Evolutionary conservation across 306 rosid genomes (phyloP), one percentile per base, ranked within the genome.

Genomic region (Inga leiocalycina): DNA sequence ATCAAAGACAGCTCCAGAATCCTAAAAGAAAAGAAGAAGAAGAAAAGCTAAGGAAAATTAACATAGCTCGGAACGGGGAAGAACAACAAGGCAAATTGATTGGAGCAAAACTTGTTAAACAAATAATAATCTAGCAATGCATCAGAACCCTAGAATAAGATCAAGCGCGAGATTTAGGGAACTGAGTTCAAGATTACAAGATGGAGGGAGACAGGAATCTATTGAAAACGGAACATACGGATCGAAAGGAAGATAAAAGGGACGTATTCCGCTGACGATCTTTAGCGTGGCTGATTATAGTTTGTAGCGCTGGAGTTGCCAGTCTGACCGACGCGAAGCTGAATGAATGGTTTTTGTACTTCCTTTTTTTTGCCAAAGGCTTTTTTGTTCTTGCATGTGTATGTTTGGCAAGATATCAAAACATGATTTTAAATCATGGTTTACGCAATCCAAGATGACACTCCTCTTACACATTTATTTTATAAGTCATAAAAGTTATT

Each of bases 61-160:
- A 54, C 14, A 30, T 20, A 15, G 9, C 35, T 8, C 35, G 35
- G 8, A 11, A 44, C 4, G 24, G 6, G 10, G 57, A 15, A 15
- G 24, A 24, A 30, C 34, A 32, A 4, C 13, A 37, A 79, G 17
- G 30, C 37, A 82, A 77, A 20, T 79, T 44, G 78, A 87, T 35
- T 62, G 27, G 44, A 81, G 73, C 64, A 46, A 34, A 22, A 27
- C 8, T 69, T 43, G 57, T 52, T 37, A 46, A 75, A 61, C 48
- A 43, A 32, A 35, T 39, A 44, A 81, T 46, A 16, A 61, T 78
- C 78, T 24, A n/a, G 70, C 24, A 57, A 45, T 35, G 57, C 13
- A 15, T 81, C 6, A 80, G 70, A 78, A 87, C 84, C 82, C 88
- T 84, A 78, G 24, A 77, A 71, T 32, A 10, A 54, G 74, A 77